phyloP scores from a whole-genome alignment of 495 filamentous ascomycete genomes.

The Diplogelasinospora grovesii region DNA sequence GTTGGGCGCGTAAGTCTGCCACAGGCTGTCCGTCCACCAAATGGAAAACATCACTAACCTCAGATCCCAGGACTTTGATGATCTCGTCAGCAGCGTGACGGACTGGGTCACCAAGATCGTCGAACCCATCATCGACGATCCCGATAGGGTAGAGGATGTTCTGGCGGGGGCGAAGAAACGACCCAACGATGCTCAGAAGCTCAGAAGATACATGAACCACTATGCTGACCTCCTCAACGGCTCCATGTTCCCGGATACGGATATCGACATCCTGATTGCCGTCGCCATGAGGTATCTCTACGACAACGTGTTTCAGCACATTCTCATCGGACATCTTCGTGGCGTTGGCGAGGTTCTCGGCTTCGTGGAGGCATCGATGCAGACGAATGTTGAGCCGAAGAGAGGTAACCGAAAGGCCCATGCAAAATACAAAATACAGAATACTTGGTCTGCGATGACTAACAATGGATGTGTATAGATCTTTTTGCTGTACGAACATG shows the following conservation, averaged over 20 bases:
- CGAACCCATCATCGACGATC: conserved; percentile 17
- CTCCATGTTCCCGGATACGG: conserved; percentile 21
- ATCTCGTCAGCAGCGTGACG: conserved; percentile 16
- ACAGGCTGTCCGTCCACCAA: not conserved
- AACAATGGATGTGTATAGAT: conserved; percentile 15
- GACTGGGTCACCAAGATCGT: conserved; percentile 22
- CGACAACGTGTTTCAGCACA: conserved; percentile 23
- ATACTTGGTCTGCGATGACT: too few relatives aligned
- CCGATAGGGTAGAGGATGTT: conserved; percentile 9
- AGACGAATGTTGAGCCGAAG: conserved; percentile 19
- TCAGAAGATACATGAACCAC: conserved; percentile 10
- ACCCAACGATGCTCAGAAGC: conserved; percentile 3
- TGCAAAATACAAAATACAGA: not conserved
- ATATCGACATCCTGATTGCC: conserved; percentile 27
- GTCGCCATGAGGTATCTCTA: conserved; percentile 26
- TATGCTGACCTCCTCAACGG: conserved; percentile 15
- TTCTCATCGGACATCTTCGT: conserved; percentile 12
- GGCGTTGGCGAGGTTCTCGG: conserved; percentile 8
- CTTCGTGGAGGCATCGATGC: conserved; percentile 19
- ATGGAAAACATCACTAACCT: too few relatives aligned
- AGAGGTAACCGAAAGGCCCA: conserved; percentile 15
- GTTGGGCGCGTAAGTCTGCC: conserved; percentile 17
- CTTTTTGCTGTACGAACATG: conserved; percentile 25
- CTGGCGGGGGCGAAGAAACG: conserved; percentile 7
- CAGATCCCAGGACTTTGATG: conserved; percentile 19